Base-by-base conservation (phyloP, 2,329 filamentous ascomycete genomes). In the Neofusicoccum kwambonambiense region DNA sequence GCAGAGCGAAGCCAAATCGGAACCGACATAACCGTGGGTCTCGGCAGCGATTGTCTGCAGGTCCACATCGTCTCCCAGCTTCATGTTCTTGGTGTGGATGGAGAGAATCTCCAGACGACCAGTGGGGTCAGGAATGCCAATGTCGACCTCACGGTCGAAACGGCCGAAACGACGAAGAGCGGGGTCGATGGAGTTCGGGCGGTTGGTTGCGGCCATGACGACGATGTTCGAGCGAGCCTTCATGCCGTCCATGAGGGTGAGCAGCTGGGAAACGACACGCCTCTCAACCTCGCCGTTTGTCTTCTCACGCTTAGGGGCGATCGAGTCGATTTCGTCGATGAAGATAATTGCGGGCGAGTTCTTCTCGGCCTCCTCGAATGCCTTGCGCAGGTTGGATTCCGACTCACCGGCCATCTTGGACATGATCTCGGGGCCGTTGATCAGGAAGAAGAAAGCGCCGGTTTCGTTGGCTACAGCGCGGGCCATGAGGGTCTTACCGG, bases 21-120 rank as follows among this genome's bases (percentile, higher is more conserved):
- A 98, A 84, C 95, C 95, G 70, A 99, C 95, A 74, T 98, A 99
- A 83, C 95, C 95, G 84, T 99, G 95, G 52, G 95, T 99, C 84
- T 99, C 95, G 35, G 95, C 88, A 63, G 95, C 95, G 75, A 99
- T 97, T 75, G 93, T 90, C 84, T 97, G 94, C 50, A 99, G 87
- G 75, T 99, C 95, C 67, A 99, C 95, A 73, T 98, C 95, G 65
- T 98, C 95, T 66, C 82, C 93, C 67, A 99, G 88, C 86, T 99
- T 99, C 95, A 99, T 99, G 87, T 99, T 99, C 90, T 99, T 99
- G 80, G 95, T 99, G 87, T 99, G 95, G 71, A 99, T 99, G 81
- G 96, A 92, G 67, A 99, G 89, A 76, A 99, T 98, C 86, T 99
- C 95, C 42, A 99, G 90, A 86, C 95, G 95, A 69, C 95, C 95